Base-by-base conservation (phyloP, 1,284 basidiomycete genomes). In the Exobasidium cylindrosporum region DNA sequence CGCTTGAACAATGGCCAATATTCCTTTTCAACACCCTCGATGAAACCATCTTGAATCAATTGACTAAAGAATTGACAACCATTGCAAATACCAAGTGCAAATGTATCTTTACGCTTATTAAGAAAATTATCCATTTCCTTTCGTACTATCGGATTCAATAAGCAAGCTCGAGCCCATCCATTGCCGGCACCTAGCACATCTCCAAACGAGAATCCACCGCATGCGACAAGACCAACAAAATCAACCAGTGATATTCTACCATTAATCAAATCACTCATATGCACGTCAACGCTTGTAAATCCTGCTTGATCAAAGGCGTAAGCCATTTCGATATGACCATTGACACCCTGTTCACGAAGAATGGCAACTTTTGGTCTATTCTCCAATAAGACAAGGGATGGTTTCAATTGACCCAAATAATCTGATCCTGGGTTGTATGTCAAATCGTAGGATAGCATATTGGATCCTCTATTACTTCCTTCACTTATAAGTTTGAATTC, bases 201-300 rank as follows among this genome's bases (percentile, higher is more conserved):
- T 58, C 95, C 96, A 77, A 97, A 99, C 11, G 94, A 97, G 85
- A 99, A 99, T 4, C 95, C 95, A 62, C 95, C 95, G 76, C 94
- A 97, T 0, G 95, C 95, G 1, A 91, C 95, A 58, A 98, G 80
- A 61, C 96, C 96, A 40, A 86, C 85, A 84, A 97, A 97, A 43
- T n/a, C 24, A 4, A 81, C 65, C 23, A 99, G 84, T 46, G 83
- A 84, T 53, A 88, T 82, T 13, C 79, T 77, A 53, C 91, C 91
- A 35, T 83, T 83, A 72, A 98, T 87, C 78, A 99, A 87, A 80
- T 99, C 95, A 21, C 92, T 91, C 95, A 97, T 98, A 83, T 98
- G 95, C 2, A 98, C 91, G 77, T 99, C 96, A 62, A 97, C 83
- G 3, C 93, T 88, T 65, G 91, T 88, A 80, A 98, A 98, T 5